Base-by-base conservation (phyloP, 495 filamentous ascomycete genomes). In the Aspergillus carlsbadensis region DNA sequence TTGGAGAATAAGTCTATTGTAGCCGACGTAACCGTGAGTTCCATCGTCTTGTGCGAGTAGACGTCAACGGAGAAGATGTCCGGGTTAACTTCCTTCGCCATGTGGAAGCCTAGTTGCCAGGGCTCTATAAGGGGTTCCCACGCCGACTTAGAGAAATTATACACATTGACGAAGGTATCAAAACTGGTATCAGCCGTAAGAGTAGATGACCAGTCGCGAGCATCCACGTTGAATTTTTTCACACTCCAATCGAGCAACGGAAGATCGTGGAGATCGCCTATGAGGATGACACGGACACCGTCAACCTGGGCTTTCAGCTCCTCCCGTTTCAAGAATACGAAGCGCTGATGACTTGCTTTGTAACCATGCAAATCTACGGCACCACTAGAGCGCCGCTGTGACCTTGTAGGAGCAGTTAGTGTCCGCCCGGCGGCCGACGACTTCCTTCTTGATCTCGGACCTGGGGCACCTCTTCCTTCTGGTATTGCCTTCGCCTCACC, bases 71-170 rank as follows among this genome's bases (percentile, higher is more conserved):
- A 88, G 57, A 96, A 76, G 42, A 84, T 78, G 40, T 95, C 89
- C 1, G 85, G 88, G 57, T 84, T 81, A 42, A 83, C 75, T 41
- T 93, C 87, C 64, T 86, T 91, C 10, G 91, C 87, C 73, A 98
- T 81, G 51, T 94, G 90, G 63, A 98, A 86, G 24, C 92, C 93
- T 18, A 98, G 75, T 57, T 94, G 86, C 94, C 94, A 98, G 31
- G 95, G 94, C 69, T 98, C 94, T 22, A 98, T 87, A 31, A 98
- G 75, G 8, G 94, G 94, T 69, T 98, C 94, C 94, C 94, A 98
- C 8, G 91, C 89, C 1, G 95, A 98, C 69, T 98, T 98, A 18
- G 94, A 92, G 71, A 98, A 98, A 70, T 98, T 98, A 78, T 95
- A 98, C 48, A 98, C 86, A 67, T 98, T 98, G 63, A 95, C 79